A percentile compares a stretch with the other conserved stretches of the same genome.
Evolutionary conservation across 2,329 filamentous ascomycete species (phyloP).

Genomic region (Fusarium hostae): DNA sequence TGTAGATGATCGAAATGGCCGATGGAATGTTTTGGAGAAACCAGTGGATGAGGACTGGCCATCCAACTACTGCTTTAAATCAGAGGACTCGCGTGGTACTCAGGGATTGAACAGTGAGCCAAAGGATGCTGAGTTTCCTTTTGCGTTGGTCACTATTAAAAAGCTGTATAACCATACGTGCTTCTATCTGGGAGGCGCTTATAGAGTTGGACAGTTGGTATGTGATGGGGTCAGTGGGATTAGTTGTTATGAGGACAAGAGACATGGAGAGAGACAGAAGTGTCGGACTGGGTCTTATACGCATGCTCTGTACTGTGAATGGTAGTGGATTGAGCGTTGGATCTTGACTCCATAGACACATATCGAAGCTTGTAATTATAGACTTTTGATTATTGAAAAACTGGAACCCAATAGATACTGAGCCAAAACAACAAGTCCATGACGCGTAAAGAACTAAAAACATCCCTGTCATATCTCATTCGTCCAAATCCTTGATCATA

Average conservation of each 20-base stretch:
- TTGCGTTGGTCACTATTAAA: background rate
- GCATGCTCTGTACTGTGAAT: background rate
- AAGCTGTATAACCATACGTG: background rate
- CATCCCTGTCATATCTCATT: background rate
- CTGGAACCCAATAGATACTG: too few species aligned
- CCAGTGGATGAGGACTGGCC: background rate
- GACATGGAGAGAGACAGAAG: background rate
- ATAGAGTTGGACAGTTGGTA: background rate
- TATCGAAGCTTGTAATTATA: too few species aligned
- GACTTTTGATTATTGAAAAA: too few species aligned
- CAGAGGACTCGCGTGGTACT: background rate
- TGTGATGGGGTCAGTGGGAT: constrained; percentile 8
- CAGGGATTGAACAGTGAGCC: background rate
- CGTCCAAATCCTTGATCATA: background rate
- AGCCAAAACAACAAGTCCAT: background rate
- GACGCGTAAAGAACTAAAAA: background rate
- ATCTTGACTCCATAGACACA: too few species aligned
- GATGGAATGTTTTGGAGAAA: background rate
- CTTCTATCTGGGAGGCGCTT: background rate
- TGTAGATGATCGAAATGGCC: too few species aligned
- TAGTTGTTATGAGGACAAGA: background rate
- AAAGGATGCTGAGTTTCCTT: background rate
- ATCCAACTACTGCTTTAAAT: background rate
- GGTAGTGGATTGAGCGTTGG: background rate
- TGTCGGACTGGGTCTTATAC: background rate